Conservation (phyloP, 352 stramenopile species). For the Phytophthora macrochlamydospora region DNA sequence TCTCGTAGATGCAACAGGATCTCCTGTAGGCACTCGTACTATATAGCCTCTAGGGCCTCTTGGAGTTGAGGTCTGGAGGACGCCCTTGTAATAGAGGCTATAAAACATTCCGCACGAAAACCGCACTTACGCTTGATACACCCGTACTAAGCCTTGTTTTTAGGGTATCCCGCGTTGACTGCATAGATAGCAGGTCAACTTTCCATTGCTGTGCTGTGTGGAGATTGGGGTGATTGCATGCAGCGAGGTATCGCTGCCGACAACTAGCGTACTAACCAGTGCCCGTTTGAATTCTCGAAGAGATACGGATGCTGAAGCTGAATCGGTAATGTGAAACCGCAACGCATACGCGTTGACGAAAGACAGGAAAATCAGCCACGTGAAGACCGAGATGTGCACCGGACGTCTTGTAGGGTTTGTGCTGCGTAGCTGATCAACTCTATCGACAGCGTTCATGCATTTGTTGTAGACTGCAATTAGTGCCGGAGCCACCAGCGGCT, state of each 20-base stretch:
- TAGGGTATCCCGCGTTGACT: not conserved
- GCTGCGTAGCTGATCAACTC: constrained; percentile 9
- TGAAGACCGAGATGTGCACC: constrained; percentile 18
- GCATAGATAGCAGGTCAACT: constrained; percentile 12
- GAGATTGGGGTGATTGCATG: constrained; percentile 12
- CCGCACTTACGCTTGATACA: constrained; percentile 6
- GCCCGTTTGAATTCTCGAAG: constrained; percentile 9
- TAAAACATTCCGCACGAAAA: constrained; percentile 14
- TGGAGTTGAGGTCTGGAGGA: constrained; percentile 8
- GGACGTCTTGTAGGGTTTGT: constrained; percentile 10
- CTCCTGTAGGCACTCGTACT: not conserved
- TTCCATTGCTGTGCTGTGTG: constrained; percentile 7
- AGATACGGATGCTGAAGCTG: not conserved
- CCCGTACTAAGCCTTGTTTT: constrained; percentile 8
- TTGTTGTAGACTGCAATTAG: constrained; percentile 15
- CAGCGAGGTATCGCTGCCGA: constrained; percentile 4
- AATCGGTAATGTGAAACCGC: not conserved
- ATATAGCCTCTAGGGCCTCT: constrained; percentile 15
- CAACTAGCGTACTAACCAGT: not conserved
- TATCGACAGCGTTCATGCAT: constrained; percentile 19
- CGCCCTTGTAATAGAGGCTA: constrained; percentile 6
- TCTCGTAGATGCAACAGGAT: constrained; percentile 11
- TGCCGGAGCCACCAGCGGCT: constrained; percentile 3
- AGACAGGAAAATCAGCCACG: constrained; percentile 7
- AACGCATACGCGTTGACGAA: constrained; percentile 13